Base-by-base conservation (phyloP, 1,284 basidiomycete genomes). In the Pholiota adiposa region DNA sequence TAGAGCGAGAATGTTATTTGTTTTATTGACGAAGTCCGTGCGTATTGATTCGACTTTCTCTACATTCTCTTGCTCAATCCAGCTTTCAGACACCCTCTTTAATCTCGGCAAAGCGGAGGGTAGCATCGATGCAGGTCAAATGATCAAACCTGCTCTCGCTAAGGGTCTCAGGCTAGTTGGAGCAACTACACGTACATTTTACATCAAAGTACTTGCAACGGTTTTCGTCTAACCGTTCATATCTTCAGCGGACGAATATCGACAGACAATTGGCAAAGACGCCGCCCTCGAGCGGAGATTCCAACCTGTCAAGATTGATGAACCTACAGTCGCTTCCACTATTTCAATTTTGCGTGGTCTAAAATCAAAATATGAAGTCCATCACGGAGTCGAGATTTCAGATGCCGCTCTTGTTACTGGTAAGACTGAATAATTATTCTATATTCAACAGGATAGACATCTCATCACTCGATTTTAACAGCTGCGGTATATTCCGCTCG, bases 1-100 rank as follows among this genome's bases (percentile, higher is more conserved):
- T 54, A 87, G 85, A 81, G 82, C 5, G 84, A 87, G n/a, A 83
- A 86, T 60, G 85, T 89, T 2, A 95, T 96, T 46, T 90, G 90
- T 70, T 96, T 96, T 73, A 94, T 96, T 59, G 94, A 97, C 69
- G 95, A 97, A 84, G 86, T 97, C 51, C 94, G 88, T 90, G 65
- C 75, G 87, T 86, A 56, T 9, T 16, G 25, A 52, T 18, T 48
- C 50, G 14, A 25, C 29, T 23, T 29, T 48, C 7, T 27, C 54
- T 16, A 41, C 40, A n/a, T 23, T 27, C 14, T 18, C 5, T 18
- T 27, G 54, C 21, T 16, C 4, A 18, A 16, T 34, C 21, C 25
- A 29, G 48, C 50, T 27, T 38, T 2, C 60, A 90, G 89, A 93
- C 63, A 90, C 84, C 0, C 78, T 94, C 5, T 90, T 95, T 77